A percentile compares a stretch with the other conserved stretches of the same genome.
Conservation (phyloP, 306 rosid genomes). For the Bauhinia variegata region DNA sequence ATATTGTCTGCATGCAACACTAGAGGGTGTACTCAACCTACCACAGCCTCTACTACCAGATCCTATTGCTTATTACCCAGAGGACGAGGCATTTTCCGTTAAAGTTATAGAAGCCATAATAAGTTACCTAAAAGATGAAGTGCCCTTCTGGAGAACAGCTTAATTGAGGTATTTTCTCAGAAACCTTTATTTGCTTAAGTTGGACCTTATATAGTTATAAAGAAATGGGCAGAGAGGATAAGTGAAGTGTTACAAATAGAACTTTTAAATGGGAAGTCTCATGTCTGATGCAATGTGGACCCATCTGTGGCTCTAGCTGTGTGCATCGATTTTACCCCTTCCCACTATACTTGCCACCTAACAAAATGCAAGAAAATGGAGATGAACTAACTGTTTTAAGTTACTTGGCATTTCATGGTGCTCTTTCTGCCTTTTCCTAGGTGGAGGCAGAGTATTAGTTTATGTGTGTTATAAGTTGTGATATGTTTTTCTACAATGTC, state of each 20-base stretch:
- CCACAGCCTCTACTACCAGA: constrained; percentile 60
- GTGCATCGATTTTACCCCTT: neutral
- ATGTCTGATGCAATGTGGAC: too few species aligned
- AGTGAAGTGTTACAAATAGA: neutral
- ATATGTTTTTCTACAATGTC: too few species aligned
- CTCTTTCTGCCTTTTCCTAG: too few species aligned
- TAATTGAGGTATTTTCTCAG: constrained; percentile 24
- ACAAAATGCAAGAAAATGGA: too few species aligned
- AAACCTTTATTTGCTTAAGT: neutral
- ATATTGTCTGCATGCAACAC: constrained; percentile 88
- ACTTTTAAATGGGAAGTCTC: too few species aligned
- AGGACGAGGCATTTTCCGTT: constrained; percentile 62
- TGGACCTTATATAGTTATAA: constrained; percentile 3
- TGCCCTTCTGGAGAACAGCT: constrained; percentile 51
- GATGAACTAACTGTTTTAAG: neutral
- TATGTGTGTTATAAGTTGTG: neutral
- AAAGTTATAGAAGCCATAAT: constrained; percentile 62
- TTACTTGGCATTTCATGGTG: constrained; percentile 6
- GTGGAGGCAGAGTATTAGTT: too few species aligned
- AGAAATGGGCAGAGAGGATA: neutral
- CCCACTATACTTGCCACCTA: neutral
- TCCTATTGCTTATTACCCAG: constrained; percentile 75
- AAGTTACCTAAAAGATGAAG: constrained; percentile 49
- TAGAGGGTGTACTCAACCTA: constrained; percentile 84
- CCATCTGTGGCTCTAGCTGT: too few species aligned